Evolutionary conservation across 495 filamentous ascomycete species (phyloP), one percentile per base, ranked within the genome.

Genomic region (Penicillium angulare): DNA sequence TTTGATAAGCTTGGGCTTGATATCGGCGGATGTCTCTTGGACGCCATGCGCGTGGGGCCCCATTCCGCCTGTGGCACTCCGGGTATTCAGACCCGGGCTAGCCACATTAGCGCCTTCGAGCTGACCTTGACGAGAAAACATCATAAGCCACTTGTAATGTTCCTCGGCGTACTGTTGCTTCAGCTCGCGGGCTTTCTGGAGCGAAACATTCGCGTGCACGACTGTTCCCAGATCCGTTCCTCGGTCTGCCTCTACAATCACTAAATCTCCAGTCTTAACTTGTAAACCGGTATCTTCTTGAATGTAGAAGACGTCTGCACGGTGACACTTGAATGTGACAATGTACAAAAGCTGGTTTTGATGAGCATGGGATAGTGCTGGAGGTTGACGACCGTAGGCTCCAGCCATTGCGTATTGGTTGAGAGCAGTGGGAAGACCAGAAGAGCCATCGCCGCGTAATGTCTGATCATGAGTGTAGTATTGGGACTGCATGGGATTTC

Each of bases 171-270:
- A 93, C 45, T 89, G 82, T 47, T 95, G 89, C 65, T 95, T 95
- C 55, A 90, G 69, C 36, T 92, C 85, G 53, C 92, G 90, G 0
- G 95, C 93, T 43, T 86, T 81, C 49, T 87, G 82, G 76, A 89
- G 86, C 20, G 87, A 85, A 31, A 97, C 81, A 57, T 92, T 90
- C 33, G 90, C 86, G 53, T 85, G 81, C 33, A 86, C 83, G 22
- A 98, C 90, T n/a, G 90, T 95, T 7, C 93, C 95, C 47, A 98
- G 82, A 62, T 98, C 95, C 7, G 88, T 95, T 16, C 93, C 93
- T 46, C 93, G 88, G 64, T 98, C 93, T 12, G 93, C 93, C 70
- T 98, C 93, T 24, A 97, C 92, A 53, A 97, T 96, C 43, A 98
- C 95, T 46, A 97, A 72, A 64, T 98, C 93, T 26, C 95, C 95